Base-by-base conservation (phyloP, 352 stramenopile genomes). In the Phytophthora podocarpi region DNA sequence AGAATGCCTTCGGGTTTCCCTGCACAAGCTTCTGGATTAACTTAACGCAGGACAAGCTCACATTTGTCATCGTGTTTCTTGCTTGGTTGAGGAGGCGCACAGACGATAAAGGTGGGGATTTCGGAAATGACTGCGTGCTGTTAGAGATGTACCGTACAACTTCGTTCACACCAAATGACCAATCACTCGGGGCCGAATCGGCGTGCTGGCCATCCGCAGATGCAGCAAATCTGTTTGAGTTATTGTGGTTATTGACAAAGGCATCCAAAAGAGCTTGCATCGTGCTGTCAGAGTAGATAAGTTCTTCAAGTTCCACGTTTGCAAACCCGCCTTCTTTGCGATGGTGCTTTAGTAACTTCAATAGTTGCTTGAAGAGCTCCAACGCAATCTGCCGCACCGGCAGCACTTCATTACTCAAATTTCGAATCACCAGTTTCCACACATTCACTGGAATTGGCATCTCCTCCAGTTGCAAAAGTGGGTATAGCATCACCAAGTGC, bases 161-260 rank as follows among this genome's bases (percentile, higher is more conserved):
- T 30, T 91, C 82, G 26, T 70, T 82, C 21, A 93, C 82, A 20
- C 85, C 85, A 49, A 91, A 85, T 18, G 80, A 91, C 85, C 85
- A 93, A 42, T 89, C 74, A 21, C 75, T 87, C 0, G 84, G 82
- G 0, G 84, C 82, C 10, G 74, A 85, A 41, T 87, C 73, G 1
- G 81, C 78, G 34, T 89, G 81, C 27, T 91, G 80, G 0, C 82
- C 80, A 67, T 92, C 82, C 0, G 82, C 80, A 24, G 84, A 91
- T 9, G 81, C 74, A 12, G 76, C 66, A 54, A 88, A 87, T 15
- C 67, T 74, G 37, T 87, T 80, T 4, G 74, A 77, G 36, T 74
- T 85, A 26, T 83, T 88, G 60, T 90, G 77, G 35, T 93, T 91
- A 34, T 78, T 66, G 11, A 86, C 49, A 40, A 89, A 67, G 0